Percentiles rank a stretch among this genome's conserved stretches.
These are phyloP conservation scores for Boletus vinaceobasis DNA, from an alignment of 768 basidiomycete species.

Conservation along the genomic window DNA sequence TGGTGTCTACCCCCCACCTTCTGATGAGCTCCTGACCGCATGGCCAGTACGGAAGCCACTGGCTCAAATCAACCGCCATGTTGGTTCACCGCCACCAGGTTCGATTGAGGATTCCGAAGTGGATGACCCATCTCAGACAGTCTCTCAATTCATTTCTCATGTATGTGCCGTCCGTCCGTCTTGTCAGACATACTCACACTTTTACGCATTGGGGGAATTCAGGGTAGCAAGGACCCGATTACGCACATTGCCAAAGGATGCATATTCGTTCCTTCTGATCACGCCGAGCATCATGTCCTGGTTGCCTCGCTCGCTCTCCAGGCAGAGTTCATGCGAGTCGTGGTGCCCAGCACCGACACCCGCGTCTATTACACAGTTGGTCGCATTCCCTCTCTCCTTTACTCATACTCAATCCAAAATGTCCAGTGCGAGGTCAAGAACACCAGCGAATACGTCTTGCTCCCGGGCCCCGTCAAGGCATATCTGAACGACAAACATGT, in stretches of 20 bases:
- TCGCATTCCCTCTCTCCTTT: not conserved
- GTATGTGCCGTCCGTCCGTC: not conserved
- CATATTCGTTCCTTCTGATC: conserved; percentile 15
- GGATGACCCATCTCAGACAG: not conserved
- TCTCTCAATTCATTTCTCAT: conserved; percentile 13
- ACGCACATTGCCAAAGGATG: conserved; percentile 15
- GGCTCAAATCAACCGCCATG: too few relatives aligned
- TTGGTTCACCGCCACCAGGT: too few relatives aligned
- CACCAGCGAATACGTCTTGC: conserved; percentile 21
- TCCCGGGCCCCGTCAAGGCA: conserved; percentile 27
- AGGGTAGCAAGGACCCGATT: conserved; percentile 19
- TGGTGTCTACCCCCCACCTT: too few relatives aligned
- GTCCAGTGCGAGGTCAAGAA: conserved; percentile 26
- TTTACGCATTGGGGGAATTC: not conserved
- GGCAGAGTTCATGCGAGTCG: conserved; percentile 22
- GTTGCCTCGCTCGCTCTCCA: conserved; percentile 22
- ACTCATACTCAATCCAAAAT: not conserved
- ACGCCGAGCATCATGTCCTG: conserved; percentile 13
- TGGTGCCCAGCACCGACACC: conserved; percentile 16
- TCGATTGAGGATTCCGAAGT: too few relatives aligned
- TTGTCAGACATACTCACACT: not conserved
- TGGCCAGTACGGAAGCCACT: too few relatives aligned
- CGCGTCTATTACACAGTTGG: conserved; percentile 22
- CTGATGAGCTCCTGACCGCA: too few relatives aligned
- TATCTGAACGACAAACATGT: conserved; percentile 29